Evolutionary conservation across 2,329 filamentous ascomycete genomes (phyloP), one percentile per base, ranked within the genome.

Genomic region (Talaromyces sp.): DNA sequence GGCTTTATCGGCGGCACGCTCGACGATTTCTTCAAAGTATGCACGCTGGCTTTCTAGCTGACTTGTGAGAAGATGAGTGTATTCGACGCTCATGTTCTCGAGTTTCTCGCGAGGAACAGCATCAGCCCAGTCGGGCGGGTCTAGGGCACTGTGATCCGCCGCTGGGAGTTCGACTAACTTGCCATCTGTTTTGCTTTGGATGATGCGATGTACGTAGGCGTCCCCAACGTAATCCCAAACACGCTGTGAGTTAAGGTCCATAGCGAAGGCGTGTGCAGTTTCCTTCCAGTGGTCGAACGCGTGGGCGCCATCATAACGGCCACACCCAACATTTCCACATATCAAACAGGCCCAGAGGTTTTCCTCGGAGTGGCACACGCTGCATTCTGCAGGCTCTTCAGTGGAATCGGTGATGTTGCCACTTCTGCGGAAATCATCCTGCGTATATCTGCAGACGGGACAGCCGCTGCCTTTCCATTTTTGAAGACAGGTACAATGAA

Each of bases 171-270:
- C 93, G 16, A 97, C 89, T 3, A 96, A 82, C 71, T 96, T 96
- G 20, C 90, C 90, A 70, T 96, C 91, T 9, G 90, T 87, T 76
- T 97, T 96, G 67, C 91, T 91, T 60, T 96, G 89, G 51, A 99
- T 96, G 47, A 97, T 84, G 9, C 94, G 87, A 73, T 99, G 94
- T 44, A 97, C 94, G 81, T 96, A 99, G 67, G 88, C 89, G 68
- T 99, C 94, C 4, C 90, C 91, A 0, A 90, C 90, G 60, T 99
- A 99, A 73, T 99, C 94, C 94, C 94, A 99, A 1, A 99, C 92
- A 64, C 96, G 88, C 70, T 99, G 93, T 0, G 91, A 96, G 56
- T 88, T 86, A 33, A 97, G 84, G 70, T 99, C 94, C 70, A 99
- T 89, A 22, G 91, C 89, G 69, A 96, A 99, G 58, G 89, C 89